Percentiles rank a stretch among this genome's conserved stretches.
phyloP scores from a whole-genome alignment of 495 filamentous ascomycete genomes.

The Tirmania nivea region DNA sequence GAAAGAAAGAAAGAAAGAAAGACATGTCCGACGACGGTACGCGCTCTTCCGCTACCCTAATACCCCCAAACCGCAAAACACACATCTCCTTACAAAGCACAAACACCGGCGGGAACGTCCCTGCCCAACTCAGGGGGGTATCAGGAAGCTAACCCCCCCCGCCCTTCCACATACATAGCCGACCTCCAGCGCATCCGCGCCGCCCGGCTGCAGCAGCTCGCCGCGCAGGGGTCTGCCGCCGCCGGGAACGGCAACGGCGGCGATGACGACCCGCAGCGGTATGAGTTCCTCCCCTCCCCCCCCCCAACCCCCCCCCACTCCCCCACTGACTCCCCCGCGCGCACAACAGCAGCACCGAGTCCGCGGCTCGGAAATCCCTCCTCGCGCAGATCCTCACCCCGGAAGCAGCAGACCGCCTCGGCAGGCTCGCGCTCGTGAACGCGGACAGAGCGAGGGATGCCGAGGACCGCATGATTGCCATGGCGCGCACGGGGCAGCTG shows the following conservation, averaged over 20 bases:
- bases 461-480: constrained; percentile 79
- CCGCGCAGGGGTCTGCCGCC: constrained; percentile 36
- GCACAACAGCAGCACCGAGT: too few relatives aligned
- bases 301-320: background rate
- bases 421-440: constrained; percentile 88
- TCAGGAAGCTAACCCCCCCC: too few relatives aligned
- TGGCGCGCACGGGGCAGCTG: constrained; percentile 71
- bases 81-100: too few relatives aligned
- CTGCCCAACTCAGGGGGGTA: too few relatives aligned
- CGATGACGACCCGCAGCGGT: background rate
- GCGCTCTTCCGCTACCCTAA: too few relatives aligned
- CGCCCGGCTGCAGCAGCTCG: constrained; percentile 78
- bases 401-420: constrained; percentile 82
- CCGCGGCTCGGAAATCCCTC: constrained; percentile 30
- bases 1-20: too few relatives aligned
- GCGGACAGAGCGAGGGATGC: constrained; percentile 73
- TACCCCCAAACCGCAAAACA: too few relatives aligned
- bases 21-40: too few relatives aligned
- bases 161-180: too few relatives aligned
- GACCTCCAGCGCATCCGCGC: constrained; percentile 35
- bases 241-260: background rate
- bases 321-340: constrained; percentile 11
- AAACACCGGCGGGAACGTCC: too few relatives aligned
- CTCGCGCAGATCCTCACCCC: constrained; percentile 83
- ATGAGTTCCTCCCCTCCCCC: background rate